Evolutionary conservation across 805 yeast species (phyloP).

Genomic region (Pichia heedii): DNA sequence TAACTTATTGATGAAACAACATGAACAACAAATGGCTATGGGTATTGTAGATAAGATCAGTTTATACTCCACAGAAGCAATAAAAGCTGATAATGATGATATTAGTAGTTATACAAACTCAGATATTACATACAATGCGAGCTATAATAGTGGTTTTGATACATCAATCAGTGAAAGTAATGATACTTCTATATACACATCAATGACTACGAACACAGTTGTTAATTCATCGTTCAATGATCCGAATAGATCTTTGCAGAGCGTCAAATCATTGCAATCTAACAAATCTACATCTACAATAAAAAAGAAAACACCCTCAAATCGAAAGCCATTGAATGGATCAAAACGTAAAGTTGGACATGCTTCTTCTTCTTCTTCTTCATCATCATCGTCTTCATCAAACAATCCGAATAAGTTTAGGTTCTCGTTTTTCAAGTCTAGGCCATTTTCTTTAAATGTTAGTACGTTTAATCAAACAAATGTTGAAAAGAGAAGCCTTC

Average conservation of each 20-base stretch:
- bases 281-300: not conserved
- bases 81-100: not conserved
- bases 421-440: conserved; percentile 29
- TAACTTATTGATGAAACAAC: conserved; percentile 20
- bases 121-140: not conserved
- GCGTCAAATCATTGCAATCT: not conserved
- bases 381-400: conserved; percentile 6
- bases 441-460: conserved; percentile 53
- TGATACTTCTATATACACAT: not conserved
- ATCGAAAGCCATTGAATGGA: not conserved
- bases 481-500: conserved; percentile 27
- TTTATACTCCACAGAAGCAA: not conserved
- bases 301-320: not conserved
- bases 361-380: not conserved
- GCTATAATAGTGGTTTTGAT: not conserved
- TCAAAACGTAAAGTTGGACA: not conserved
- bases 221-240: not conserved
- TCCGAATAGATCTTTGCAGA: not conserved
- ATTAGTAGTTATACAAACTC: not conserved
- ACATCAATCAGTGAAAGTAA: not conserved
- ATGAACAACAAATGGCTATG: conserved; percentile 8
- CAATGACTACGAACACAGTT: conserved; percentile 1
- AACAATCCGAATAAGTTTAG: conserved; percentile 14
- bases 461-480: conserved; percentile 20
- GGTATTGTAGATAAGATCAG: not conserved